Conservation (phyloP, 2,329 filamentous ascomycete species). For the Colletotrichum paranaense region DNA sequence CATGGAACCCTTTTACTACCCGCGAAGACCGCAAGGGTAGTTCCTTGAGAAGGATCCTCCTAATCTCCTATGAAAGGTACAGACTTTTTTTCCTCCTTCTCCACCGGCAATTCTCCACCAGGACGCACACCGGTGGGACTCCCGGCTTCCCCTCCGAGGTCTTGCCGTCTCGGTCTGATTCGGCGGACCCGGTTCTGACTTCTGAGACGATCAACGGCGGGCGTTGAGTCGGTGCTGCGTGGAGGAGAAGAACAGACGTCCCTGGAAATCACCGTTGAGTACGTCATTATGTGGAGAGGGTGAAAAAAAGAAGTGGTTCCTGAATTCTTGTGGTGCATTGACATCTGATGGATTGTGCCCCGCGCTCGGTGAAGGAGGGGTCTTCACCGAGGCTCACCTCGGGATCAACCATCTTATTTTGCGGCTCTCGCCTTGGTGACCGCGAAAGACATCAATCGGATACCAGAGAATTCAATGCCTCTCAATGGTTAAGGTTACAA, state of each 20-base stretch:
- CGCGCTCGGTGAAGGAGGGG: constrained; percentile 18
- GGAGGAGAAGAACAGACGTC: not conserved
- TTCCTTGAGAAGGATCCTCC: constrained; percentile 1
- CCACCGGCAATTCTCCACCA: constrained; percentile 19
- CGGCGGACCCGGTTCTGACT: constrained; percentile 17
- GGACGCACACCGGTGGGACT: not conserved
- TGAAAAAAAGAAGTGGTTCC: constrained; percentile 23
- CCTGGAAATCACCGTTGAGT: constrained; percentile 5
- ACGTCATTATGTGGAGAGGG: constrained; percentile 26
- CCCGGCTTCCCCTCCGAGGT: not conserved
- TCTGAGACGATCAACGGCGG: not conserved
- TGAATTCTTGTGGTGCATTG: not conserved
- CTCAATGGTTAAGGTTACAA: not conserved
- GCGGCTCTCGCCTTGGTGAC: not conserved
- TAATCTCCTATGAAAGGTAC: not conserved
- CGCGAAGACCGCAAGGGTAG: constrained; percentile 17
- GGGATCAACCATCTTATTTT: too few species aligned
- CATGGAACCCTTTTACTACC: not conserved
- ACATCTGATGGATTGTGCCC: not conserved
- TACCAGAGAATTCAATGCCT: not conserved
- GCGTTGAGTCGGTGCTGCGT: constrained; percentile 6
- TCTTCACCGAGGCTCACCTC: not conserved
- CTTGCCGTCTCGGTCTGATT: constrained; percentile 15
- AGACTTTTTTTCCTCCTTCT: constrained; percentile 13
- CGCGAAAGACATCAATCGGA: not conserved